Conservation (phyloP, 805 yeast species). For the Sugiyamaella americana region DNA sequence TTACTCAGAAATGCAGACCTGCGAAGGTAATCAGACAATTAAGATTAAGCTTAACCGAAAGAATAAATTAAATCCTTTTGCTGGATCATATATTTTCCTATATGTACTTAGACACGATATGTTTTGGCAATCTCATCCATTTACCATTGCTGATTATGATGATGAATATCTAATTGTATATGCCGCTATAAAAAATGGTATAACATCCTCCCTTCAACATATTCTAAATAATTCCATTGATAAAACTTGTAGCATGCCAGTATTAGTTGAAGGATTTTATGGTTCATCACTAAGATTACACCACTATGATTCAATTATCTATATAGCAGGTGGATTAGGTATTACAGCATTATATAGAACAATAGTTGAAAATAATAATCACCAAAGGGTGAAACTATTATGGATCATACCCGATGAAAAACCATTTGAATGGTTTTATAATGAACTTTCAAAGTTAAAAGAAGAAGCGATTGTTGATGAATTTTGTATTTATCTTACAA, state of each 20-base stretch:
- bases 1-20: constrained; percentile 18
- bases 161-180: constrained; percentile 13
- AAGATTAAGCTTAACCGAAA: constrained; percentile 35
- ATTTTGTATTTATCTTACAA: neutral
- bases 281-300: constrained; percentile 49
- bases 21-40: constrained; percentile 12
- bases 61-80: constrained; percentile 41
- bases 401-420: constrained; percentile 28
- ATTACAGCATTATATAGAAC: constrained; percentile 46
- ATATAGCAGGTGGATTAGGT: constrained; percentile 73
- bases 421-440: constrained; percentile 27
- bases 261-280: constrained; percentile 62
- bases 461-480: neutral
- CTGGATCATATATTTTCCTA: constrained; percentile 54
- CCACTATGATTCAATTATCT: constrained; percentile 48
- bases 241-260: constrained; percentile 33
- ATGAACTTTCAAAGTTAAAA: constrained; percentile 23
- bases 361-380: neutral
- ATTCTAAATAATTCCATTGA: constrained; percentile 59
- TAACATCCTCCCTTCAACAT: too few relatives aligned
- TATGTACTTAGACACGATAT: constrained; percentile 46
- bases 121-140: constrained; percentile 74
- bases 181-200: constrained; percentile 15
- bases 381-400: constrained; percentile 14
- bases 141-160: constrained; percentile 37